These are phyloP conservation scores for Apiotrichum akiyoshidainum DNA, from an alignment of 1,284 basidiomycete species.

Conservation along the genomic window DNA sequence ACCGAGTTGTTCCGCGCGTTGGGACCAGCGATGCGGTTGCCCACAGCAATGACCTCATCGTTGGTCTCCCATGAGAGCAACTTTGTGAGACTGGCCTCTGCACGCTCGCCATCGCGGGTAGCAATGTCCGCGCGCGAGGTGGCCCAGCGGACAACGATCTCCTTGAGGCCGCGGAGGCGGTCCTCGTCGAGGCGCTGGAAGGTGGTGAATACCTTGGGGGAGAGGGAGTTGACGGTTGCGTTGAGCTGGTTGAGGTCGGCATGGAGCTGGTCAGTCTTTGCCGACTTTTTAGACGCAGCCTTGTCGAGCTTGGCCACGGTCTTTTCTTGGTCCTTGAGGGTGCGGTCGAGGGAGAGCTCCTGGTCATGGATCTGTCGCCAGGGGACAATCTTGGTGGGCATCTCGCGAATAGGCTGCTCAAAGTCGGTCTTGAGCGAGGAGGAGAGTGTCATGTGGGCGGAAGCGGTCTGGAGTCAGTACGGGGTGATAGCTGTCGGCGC, in stretches of 20 bases:
- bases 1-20: slow-evolving; percentile 15
- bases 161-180: slow-evolving; percentile 44
- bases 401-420: slow-evolving; percentile 42
- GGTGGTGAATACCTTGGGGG: slow-evolving; percentile 45
- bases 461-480: slow-evolving; percentile 31
- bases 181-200: slow-evolving; percentile 48
- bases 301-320: slow-evolving; percentile 44
- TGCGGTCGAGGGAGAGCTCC: slow-evolving; percentile 45
- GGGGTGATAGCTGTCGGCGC: slow-evolving; percentile 10
- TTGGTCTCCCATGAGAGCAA: slow-evolving; percentile 46
- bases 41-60: slow-evolving; percentile 39
- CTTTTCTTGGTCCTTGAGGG: slow-evolving; percentile 49
- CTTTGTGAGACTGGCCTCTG: slow-evolving; percentile 38
- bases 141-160: slow-evolving; percentile 48
- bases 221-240: slow-evolving; percentile 31
- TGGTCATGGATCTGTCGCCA: slow-evolving; percentile 45
- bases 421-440: slow-evolving; percentile 39
- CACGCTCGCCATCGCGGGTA: slow-evolving; percentile 39
- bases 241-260: slow-evolving; percentile 40
- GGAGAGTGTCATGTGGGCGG: slow-evolving; percentile 41
- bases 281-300: slow-evolving; percentile 41
- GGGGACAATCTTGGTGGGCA: slow-evolving; percentile 40
- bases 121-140: slow-evolving; percentile 47
- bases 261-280: slow-evolving; percentile 31
- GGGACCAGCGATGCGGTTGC: slow-evolving; percentile 29